Percentiles rank a stretch among this genome's conserved stretches.
These are phyloP conservation scores for Knoxdaviesia proteae DNA, from an alignment of 2,329 filamentous ascomycete species.

Conservation along the genomic window DNA sequence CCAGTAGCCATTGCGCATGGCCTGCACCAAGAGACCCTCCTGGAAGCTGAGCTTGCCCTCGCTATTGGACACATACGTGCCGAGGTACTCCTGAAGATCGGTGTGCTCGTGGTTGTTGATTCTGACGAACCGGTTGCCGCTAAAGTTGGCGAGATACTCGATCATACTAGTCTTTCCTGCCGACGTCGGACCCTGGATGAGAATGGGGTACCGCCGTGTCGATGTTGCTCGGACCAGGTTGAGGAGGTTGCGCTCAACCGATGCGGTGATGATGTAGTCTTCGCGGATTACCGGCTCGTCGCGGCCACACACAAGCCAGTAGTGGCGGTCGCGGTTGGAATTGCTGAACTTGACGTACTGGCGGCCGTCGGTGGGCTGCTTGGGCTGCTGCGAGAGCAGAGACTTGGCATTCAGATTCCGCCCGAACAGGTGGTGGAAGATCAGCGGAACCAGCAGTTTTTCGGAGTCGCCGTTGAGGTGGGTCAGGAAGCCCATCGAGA, in stretches of 20 bases:
- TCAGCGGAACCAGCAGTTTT: slow-evolving; percentile 53
- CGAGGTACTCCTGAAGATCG: slow-evolving; percentile 91
- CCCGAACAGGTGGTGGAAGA: slow-evolving; percentile 60
- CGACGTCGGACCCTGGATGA: slow-evolving; percentile 92
- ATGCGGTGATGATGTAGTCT: slow-evolving; percentile 93
- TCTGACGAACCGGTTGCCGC: slow-evolving; percentile 87
- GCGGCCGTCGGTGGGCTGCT: slow-evolving; percentile 53
- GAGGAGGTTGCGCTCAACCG: slow-evolving; percentile 82
- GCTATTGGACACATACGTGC: slow-evolving; percentile 71
- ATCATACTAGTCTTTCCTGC: slow-evolving; percentile 99
- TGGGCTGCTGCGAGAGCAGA: slow-evolving; percentile 58
- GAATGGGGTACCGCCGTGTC: slow-evolving; percentile 74
- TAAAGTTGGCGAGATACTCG: slow-evolving; percentile 89
- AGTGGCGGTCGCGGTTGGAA: slow-evolving; percentile 45
- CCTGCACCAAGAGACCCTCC: slow-evolving; percentile 83
- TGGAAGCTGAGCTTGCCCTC: slow-evolving; percentile 79
- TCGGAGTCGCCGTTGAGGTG: slow-evolving; percentile 70
- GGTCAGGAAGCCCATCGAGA: slow-evolving; percentile 94
- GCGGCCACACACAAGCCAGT: slow-evolving; percentile 72
- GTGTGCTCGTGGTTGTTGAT: slow-evolving; percentile 99
- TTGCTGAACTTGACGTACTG: slow-evolving; percentile 63
- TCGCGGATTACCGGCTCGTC: slow-evolving; percentile 43
- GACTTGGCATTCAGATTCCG: slow-evolving; percentile 38
- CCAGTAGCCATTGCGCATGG: slow-evolving; percentile 85
- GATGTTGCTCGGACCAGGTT: slow-evolving; percentile 89